Conservation (phyloP, 1,139 yeast genomes). For the Magnusiomyces ingens region DNA sequence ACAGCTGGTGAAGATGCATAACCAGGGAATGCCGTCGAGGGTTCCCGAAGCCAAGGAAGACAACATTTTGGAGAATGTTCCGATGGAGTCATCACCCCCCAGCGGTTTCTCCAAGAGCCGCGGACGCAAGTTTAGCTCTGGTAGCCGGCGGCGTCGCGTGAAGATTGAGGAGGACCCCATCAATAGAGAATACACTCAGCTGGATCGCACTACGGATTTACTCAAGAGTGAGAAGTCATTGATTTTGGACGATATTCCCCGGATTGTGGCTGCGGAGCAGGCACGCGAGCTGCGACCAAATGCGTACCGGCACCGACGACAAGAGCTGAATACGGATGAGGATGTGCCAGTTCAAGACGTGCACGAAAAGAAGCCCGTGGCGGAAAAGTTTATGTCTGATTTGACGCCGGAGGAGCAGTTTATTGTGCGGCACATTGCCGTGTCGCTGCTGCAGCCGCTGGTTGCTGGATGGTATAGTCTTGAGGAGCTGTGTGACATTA, state of each 20-base stretch:
- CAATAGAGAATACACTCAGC: conserved; percentile 26
- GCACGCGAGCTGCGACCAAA: conserved; percentile 61
- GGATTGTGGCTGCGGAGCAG: conserved; percentile 95
- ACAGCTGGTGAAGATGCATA: background rate
- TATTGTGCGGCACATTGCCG: conserved; percentile 60
- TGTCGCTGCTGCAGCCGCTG: conserved; percentile 46
- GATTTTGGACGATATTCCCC: conserved; percentile 90
- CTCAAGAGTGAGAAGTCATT: conserved; percentile 77
- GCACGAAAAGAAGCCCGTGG: conserved; percentile 14
- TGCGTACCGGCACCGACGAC: conserved; percentile 18
- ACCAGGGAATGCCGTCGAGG: background rate
- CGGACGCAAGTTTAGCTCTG: conserved; percentile 3
- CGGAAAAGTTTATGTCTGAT: conserved; percentile 60
- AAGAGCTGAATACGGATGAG: conserved; percentile 21
- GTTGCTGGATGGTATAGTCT: conserved; percentile 37
- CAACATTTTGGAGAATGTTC: conserved; percentile 4
- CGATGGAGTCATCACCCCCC: background rate
- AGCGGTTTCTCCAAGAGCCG: conserved; percentile 1
- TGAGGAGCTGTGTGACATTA: conserved; percentile 48
- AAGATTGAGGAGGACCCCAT: conserved; percentile 44
- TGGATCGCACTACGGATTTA: conserved; percentile 55
- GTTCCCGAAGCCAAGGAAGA: background rate
- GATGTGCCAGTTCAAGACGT: conserved; percentile 20
- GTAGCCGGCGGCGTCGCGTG: conserved; percentile 15
- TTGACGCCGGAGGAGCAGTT: conserved; percentile 54